Evolutionary conservation across 805 yeast species (phyloP).

Genomic region (Yamadazyma laniorum): DNA sequence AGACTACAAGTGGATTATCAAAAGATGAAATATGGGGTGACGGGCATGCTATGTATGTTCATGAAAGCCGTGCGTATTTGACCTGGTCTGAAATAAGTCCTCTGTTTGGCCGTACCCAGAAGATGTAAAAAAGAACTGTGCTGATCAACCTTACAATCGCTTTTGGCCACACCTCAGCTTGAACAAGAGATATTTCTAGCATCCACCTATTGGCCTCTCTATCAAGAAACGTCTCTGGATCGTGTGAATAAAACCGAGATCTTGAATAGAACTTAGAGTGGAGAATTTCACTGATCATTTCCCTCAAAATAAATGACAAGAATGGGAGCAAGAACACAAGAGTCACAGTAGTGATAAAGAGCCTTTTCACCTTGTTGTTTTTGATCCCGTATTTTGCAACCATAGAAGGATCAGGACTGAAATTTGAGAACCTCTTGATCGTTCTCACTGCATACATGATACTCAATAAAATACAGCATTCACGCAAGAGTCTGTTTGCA

Average conservation of each 20-base stretch:
- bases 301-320: background rate
- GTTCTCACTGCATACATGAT: conserved; percentile 25
- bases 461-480: conserved; percentile 9
- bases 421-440: conserved; percentile 23
- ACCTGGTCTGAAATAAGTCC: background rate
- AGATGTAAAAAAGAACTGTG: background rate
- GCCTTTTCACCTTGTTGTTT: conserved; percentile 17
- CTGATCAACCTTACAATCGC: background rate
- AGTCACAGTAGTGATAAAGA: conserved; percentile 16
- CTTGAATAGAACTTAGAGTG: background rate
- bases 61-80: background rate
- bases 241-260: background rate
- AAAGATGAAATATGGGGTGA: too few relatives aligned
- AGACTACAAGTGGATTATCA: too few relatives aligned
- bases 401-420: conserved; percentile 24
- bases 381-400: conserved; percentile 16
- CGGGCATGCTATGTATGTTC: too few relatives aligned
- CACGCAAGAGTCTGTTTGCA: background rate
- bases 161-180: background rate
- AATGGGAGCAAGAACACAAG: background rate
- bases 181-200: background rate
- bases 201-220: background rate
- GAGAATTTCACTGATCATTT: background rate
- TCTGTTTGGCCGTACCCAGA: background rate
- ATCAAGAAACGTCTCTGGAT: background rate